These are phyloP conservation scores for Russula ochroleuca DNA, from an alignment of 768 basidiomycete species.

Conservation along the genomic window DNA sequence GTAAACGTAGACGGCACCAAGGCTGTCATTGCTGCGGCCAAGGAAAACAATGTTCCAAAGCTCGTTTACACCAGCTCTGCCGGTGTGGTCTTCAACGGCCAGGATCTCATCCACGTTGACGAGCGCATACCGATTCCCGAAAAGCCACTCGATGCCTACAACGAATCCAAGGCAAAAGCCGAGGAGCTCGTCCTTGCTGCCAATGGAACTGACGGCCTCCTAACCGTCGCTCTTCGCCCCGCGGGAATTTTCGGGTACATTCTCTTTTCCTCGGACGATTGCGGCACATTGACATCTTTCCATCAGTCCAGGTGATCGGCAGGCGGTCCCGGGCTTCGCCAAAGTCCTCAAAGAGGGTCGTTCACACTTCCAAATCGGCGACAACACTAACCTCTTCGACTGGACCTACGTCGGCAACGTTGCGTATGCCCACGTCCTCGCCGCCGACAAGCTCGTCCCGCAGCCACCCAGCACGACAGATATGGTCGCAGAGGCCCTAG, in stretches of 20 bases:
- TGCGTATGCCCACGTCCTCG: constrained; percentile 89
- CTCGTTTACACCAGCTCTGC: constrained; percentile 94
- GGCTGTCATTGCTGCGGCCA: constrained; percentile 77
- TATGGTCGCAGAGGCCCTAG: constrained; percentile 36
- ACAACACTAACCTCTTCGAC: constrained; percentile 91
- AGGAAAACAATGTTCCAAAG: constrained; percentile 67
- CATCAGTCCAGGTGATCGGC: constrained; percentile 82
- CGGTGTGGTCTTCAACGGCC: constrained; percentile 83
- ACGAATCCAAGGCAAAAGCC: constrained; percentile 87
- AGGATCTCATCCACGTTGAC: constrained; percentile 77
- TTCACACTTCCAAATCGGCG: constrained; percentile 89
- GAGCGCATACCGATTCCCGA: constrained; percentile 77
- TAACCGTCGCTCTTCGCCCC: constrained; percentile 87
- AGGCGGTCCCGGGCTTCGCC: constrained; percentile 74
- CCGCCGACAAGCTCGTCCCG: constrained; percentile 76
- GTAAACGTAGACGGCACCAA: constrained; percentile 93
- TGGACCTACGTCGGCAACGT: constrained; percentile 97
- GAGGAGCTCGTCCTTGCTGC: constrained; percentile 80
- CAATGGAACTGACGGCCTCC: constrained; percentile 77
- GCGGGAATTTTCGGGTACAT: constrained; percentile 93
- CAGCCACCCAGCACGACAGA: constrained; percentile 43
- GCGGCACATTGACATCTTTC: neutral
- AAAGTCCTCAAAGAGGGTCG: constrained; percentile 75
- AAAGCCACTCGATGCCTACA: constrained; percentile 83
- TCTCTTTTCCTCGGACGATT: neutral